These are phyloP conservation scores for Tympanopsis confertula DNA, from an alignment of 2,329 filamentous ascomycete species.

Conservation along the genomic window DNA sequence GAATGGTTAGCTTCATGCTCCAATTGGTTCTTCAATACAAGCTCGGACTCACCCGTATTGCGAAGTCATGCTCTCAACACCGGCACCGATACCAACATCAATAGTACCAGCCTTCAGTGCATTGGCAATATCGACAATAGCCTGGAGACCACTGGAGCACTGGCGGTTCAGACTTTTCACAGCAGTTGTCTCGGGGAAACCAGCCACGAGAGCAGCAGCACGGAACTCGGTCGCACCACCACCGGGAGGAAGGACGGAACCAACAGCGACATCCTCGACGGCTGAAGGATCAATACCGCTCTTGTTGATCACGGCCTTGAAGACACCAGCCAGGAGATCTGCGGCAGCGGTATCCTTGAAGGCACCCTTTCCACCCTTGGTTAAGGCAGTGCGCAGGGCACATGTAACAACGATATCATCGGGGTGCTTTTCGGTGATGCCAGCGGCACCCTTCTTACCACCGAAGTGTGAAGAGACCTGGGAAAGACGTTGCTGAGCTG, in stretches of 20 bases:
- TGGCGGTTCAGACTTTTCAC: constrained; percentile 54
- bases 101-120: constrained; percentile 55
- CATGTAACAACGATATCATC: constrained; percentile 43
- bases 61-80: constrained; percentile 56
- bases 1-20: no score
- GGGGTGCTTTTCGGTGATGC: constrained; percentile 11
- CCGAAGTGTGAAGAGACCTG: constrained; percentile 1
- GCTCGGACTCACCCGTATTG: constrained; percentile 49
- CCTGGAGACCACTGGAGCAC: constrained; percentile 55
- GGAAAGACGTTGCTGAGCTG: not conserved
- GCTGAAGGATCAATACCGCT: constrained; percentile 49
- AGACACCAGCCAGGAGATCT: constrained; percentile 49
- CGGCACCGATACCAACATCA: constrained; percentile 55
- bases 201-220: constrained; percentile 54
- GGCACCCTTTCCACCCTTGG: constrained; percentile 53
- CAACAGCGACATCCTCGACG: constrained; percentile 60
- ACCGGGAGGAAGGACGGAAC: constrained; percentile 52
- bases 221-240: constrained; percentile 61
- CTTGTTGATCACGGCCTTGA: constrained; percentile 47
- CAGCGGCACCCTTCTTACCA: constrained; percentile 5
- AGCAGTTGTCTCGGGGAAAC: constrained; percentile 49
- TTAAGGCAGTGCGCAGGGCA: constrained; percentile 54
- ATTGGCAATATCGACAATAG: constrained; percentile 56
- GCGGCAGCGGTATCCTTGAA: constrained; percentile 58
- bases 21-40: no score